Base-by-base conservation (phyloP, 495 filamentous ascomycete species). In the Aspergillus ellipticus region DNA sequence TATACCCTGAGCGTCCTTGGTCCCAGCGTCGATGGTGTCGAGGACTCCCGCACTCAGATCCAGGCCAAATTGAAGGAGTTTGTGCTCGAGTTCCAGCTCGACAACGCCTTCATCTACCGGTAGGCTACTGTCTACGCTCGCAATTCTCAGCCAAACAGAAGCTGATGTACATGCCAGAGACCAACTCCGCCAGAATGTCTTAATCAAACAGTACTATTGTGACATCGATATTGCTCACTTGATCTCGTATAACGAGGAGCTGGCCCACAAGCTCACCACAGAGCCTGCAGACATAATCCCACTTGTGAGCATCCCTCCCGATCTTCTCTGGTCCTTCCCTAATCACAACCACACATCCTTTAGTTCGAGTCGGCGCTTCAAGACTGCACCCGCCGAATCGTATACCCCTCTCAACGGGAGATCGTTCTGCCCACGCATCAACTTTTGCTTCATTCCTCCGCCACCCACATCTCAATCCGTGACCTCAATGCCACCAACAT, bases 71-170 rank as follows among this genome's bases (percentile, higher is more conserved):
- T 88, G 22, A 72, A 82, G 22, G 79, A 90, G 54, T 99, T 99
- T 71, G 86, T 99, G 58, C 82, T 96, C 31, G 89, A 96, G 62
- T 99, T 97, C 68, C 86, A 94, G 62, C 82, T 97, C 49, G 94
- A 97, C 71, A 96, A 96, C 77, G 84, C 86, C 60, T 99, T 95
- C 73, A 88, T 97, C 63, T 99, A 99, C 79, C 84, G 92, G 92
- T 92, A 74, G 11, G 35, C n/a, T 39, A n/a, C 24, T 54, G 63
- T 31, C 52, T 26, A 17, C 28, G 17, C 2, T n/a, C 54, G 42
- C 42, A 53, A 49, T 41, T 61, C 50, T 62, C 26, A n/a, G 24
- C 1, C 13, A 19, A 48, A 33, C 24, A 55, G 59, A 29, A 24
- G 21, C 6, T 49, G 58, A 21, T 51, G 48, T 59, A 73, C 48